Evolutionary conservation across 129 eudicot species (phyloP).

Genomic region (Oenanthe sinensis): DNA sequence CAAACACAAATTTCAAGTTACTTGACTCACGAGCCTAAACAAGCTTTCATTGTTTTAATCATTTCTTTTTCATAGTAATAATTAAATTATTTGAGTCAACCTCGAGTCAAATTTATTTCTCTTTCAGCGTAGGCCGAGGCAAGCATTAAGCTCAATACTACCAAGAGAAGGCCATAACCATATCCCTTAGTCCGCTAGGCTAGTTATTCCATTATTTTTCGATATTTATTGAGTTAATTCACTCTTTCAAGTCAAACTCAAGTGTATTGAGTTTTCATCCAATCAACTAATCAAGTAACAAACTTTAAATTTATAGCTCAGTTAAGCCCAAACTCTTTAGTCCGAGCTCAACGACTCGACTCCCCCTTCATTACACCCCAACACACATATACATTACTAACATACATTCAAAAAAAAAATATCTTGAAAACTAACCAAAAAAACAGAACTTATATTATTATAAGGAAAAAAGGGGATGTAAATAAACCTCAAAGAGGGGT

Average conservation of each 20-base stretch:
- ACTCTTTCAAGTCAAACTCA: background rate
- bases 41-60: background rate
- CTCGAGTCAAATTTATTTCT: background rate
- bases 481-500: slow-evolving; percentile 72
- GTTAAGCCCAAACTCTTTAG: background rate
- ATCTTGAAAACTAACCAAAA: background rate
- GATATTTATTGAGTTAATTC: too few species aligned
- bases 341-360: too few species aligned
- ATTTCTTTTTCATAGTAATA: too few species aligned
- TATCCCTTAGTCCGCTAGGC: background rate
- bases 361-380: background rate
- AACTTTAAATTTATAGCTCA: background rate
- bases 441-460: background rate
- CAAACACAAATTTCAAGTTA: background rate
- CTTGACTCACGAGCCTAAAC: background rate
- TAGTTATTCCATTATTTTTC: too few species aligned
- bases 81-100: background rate
- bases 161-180: background rate
- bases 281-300: background rate
- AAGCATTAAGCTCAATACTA: background rate
- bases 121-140: background rate
- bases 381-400: background rate
- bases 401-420: background rate
- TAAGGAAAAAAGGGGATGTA: background rate
- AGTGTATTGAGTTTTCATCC: too few species aligned